phyloP scores from a whole-genome alignment of 2,329 filamentous ascomycete genomes.

The Cladosporium phlei region DNA sequence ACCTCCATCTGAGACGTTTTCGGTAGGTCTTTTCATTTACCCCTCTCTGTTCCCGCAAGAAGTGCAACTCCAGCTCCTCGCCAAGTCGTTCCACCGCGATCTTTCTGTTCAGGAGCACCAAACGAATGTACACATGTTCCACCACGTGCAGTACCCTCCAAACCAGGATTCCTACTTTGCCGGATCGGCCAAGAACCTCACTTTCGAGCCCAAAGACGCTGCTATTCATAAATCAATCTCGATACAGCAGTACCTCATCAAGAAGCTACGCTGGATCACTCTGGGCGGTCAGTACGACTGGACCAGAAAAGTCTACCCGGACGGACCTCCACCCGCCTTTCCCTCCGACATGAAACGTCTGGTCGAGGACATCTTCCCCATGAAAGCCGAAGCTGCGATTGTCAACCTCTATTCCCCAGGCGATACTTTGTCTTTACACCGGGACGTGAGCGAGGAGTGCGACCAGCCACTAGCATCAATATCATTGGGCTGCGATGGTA shows the following conservation, averaged over 20 bases:
- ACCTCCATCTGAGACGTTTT: conserved; percentile 20
- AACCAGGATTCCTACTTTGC: conserved; percentile 50
- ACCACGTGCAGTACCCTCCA: conserved; percentile 62
- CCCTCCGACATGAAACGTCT: conserved; percentile 67
- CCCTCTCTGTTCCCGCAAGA: conserved; percentile 67
- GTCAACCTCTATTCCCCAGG: conserved; percentile 88
- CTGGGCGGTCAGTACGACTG: conserved; percentile 95
- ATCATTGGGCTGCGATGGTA: conserved; percentile 81
- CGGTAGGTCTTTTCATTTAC: conserved; percentile 66
- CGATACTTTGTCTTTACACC: conserved; percentile 86
- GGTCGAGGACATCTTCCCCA: conserved; percentile 69
- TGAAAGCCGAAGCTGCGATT: conserved; percentile 81
- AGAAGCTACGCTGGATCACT: conserved; percentile 87
- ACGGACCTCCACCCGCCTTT: conserved; percentile 63
- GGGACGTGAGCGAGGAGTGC: conserved; percentile 85
- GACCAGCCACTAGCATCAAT: conserved; percentile 75
- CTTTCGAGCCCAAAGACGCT: conserved; percentile 60
- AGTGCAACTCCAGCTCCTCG: conserved; percentile 66
- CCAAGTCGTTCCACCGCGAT: conserved; percentile 71
- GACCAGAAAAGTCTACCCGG: conserved; percentile 79
- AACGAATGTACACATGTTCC: conserved; percentile 87
- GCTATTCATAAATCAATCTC: conserved; percentile 69
- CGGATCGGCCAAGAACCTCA: conserved; percentile 26
- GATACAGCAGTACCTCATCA: conserved; percentile 65
- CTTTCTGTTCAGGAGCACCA: conserved; percentile 68